Conservation (phyloP, 23 red algal genomes). For the Pyropia yezoensis region DNA sequence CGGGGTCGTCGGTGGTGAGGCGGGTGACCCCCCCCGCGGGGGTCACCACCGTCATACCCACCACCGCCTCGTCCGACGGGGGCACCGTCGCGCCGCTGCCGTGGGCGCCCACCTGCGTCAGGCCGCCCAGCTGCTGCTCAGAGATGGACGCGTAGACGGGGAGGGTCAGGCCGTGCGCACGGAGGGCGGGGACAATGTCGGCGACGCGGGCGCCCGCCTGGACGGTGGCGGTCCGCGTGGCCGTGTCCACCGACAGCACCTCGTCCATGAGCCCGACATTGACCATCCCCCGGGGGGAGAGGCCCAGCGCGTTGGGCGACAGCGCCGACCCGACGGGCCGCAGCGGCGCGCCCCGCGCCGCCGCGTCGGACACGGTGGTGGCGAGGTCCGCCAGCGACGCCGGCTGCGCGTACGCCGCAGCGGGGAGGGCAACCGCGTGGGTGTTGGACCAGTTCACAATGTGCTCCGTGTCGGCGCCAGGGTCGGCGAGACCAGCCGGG, state of each 20-base stretch:
- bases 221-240: slow-evolving; percentile 26
- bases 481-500: no score
- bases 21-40: slow-evolving; percentile 49
- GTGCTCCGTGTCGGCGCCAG: neutral
- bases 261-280: slow-evolving; percentile 63
- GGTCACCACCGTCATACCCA: slow-evolving; percentile 51
- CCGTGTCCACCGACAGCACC: slow-evolving; percentile 49
- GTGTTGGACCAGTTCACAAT: slow-evolving; percentile 86
- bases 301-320: slow-evolving; percentile 62
- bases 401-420: slow-evolving; percentile 32
- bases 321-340: slow-evolving; percentile 81
- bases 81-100: slow-evolving; percentile 67
- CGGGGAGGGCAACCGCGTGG: slow-evolving; percentile 16
- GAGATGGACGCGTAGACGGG: slow-evolving; percentile 81
- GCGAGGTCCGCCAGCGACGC: slow-evolving; percentile 39
- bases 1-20: slow-evolving; percentile 24
- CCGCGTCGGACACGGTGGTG: slow-evolving; percentile 21
- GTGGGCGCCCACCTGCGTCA: slow-evolving; percentile 86
- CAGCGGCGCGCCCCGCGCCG: slow-evolving; percentile 25
- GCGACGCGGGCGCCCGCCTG: slow-evolving; percentile 68
- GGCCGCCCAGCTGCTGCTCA: slow-evolving; percentile 90
- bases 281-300: slow-evolving; percentile 68
- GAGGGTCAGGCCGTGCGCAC: slow-evolving; percentile 54
- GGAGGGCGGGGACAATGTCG: slow-evolving; percentile 58
- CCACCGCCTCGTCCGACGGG: slow-evolving; percentile 81